Percentiles rank a stretch among this genome's conserved stretches.
These are phyloP conservation scores for Phytophthora citrophthora DNA, from an alignment of 352 stramenopile genomes.

Conservation along the genomic window DNA sequence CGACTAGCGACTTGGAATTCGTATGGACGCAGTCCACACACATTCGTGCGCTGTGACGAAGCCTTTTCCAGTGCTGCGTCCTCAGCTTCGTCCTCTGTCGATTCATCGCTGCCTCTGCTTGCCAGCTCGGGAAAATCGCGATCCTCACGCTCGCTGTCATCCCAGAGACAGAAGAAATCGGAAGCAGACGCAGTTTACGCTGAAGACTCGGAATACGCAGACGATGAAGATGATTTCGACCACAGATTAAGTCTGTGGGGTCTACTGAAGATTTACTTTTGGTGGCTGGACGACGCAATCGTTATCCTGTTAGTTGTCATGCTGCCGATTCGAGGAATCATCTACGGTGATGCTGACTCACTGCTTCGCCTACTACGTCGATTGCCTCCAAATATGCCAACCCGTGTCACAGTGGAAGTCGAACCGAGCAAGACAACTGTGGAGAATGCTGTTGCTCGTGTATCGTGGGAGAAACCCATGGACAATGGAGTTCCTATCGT, in stretches of 20 bases:
- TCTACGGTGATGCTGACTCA: constrained; percentile 85
- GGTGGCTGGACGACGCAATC: constrained; percentile 88
- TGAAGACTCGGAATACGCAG: constrained; percentile 10
- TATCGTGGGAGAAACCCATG: constrained; percentile 82
- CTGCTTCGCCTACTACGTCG: constrained; percentile 69
- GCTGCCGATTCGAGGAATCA: constrained; percentile 80
- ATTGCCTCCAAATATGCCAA: constrained; percentile 83
- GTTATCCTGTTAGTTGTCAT: constrained; percentile 76
- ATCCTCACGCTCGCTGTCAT: constrained; percentile 32
- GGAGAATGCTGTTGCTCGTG: constrained; percentile 55
- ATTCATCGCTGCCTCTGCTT: constrained; percentile 9
- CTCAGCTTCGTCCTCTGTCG: constrained; percentile 14
- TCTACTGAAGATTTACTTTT: constrained; percentile 74
- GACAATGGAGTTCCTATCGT: constrained; percentile 85
- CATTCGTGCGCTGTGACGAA: constrained; percentile 63
- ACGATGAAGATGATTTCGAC: constrained; percentile 18
- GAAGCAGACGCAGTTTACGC: constrained; percentile 6
- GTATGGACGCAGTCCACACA: constrained; percentile 71
- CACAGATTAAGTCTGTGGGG: constrained; percentile 40
- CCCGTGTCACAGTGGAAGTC: constrained; percentile 72
- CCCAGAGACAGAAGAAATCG: constrained; percentile 15
- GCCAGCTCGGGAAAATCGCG: constrained; percentile 29
- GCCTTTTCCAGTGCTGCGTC: constrained; percentile 10
- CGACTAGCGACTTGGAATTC: constrained; percentile 85
- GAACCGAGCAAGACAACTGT: constrained; percentile 65